Evolutionary conservation across 2,329 filamentous ascomycete species (phyloP), one percentile per base, ranked within the genome.

Genomic region (Bipolaris bicolor): DNA sequence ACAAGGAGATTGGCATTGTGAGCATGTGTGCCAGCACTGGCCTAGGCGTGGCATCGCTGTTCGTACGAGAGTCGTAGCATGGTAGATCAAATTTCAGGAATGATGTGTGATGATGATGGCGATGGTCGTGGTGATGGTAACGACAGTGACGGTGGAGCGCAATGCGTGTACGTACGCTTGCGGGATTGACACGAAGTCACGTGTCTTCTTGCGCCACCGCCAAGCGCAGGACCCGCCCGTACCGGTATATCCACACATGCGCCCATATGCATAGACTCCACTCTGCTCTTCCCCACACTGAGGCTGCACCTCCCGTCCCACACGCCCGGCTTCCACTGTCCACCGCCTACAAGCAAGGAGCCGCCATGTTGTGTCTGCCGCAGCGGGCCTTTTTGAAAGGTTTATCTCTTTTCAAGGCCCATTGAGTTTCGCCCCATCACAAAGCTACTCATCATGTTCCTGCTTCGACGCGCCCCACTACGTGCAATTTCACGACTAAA

Each of bases 1-100:
- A 88, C 3, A 84, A 90, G 52, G 84, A 95, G 77, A 81, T 96
- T 47, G 92, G 93, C 60, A 90, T 97, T 44, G 88, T 96, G 49
- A 95, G 90, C 70, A 96, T 97, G 91, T 97, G 93, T 76, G 70
- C 72, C 20, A 73, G 70, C 44, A 74, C 71, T 26, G 71, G 71
- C 1, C 63, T 67, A 1, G 71, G 70, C 3, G 70, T 73, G 18
- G 71, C 71, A 16, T 73, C 71, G 20, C 37, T 74, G 33, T 73
- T 73, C 48, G 61, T 74, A 24, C 63, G 71, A 18, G 71, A 74
- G 58, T 64, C 61, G 52, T 71, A 33, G 36, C 34, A 20, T 36
- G 1, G 2, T 2, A 15, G 2, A 41, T 36, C 9, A 13, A 16
- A 6, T 16, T 9, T 9, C 2, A 3, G 1, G 7, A 15, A 16